Conservation (phyloP, 805 yeast species). For the Candida sphagnicola region DNA sequence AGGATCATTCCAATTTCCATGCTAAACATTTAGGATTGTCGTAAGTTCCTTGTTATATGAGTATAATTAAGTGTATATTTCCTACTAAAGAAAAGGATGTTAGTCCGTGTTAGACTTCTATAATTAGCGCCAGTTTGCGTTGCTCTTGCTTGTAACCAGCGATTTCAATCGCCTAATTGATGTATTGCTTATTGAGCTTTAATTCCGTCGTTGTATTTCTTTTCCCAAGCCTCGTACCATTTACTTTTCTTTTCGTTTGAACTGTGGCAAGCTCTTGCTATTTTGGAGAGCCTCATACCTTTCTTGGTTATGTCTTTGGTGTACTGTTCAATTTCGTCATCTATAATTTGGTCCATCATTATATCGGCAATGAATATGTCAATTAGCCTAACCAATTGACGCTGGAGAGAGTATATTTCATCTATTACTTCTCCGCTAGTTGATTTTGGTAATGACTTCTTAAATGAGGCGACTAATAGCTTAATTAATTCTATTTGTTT, state of each 20-base stretch:
- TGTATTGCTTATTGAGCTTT: constrained; percentile 10
- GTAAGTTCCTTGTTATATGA: not conserved
- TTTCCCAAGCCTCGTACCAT: constrained; percentile 55
- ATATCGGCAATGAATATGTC: constrained; percentile 60
- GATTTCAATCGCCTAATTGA: too few relatives aligned
- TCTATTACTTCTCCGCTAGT: constrained; percentile 45
- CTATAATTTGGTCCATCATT: constrained; percentile 44
- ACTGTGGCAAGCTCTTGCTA: constrained; percentile 45
- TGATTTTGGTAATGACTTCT: constrained; percentile 51
- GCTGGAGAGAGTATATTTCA: constrained; percentile 40
- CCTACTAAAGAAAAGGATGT: not conserved
- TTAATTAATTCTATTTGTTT: constrained; percentile 53
- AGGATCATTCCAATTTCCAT: constrained; percentile 82
- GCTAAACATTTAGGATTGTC: constrained; percentile 55
- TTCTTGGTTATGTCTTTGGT: constrained; percentile 21
- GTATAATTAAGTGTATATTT: not conserved
- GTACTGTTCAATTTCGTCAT: constrained; percentile 27
- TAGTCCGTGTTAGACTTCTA: too few relatives aligned
- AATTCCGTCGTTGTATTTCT: constrained; percentile 29
- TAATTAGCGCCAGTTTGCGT: too few relatives aligned
- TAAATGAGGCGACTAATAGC: constrained; percentile 53
- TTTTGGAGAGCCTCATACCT: constrained; percentile 26
- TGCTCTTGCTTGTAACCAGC: too few relatives aligned
- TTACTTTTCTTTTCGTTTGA: constrained; percentile 49
- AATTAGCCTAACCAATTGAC: constrained; percentile 38